Evolutionary conservation across 176 grass and related monocot species (phyloP).

Genomic region (Aegilops tauschii): DNA sequence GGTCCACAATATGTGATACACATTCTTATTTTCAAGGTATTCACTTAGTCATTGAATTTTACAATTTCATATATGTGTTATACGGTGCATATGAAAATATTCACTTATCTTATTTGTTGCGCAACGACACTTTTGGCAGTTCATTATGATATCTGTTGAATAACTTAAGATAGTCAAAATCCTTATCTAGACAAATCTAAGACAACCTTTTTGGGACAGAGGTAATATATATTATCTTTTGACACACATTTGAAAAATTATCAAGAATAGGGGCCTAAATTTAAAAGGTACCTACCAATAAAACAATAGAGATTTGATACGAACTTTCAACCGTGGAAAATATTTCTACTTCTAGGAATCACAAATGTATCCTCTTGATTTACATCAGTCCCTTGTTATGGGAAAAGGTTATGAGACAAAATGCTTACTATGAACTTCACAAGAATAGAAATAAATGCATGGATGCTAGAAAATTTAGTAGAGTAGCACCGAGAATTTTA

Average conservation of each 20-base stretch:
- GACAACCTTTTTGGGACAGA: not conserved
- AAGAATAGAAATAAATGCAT: not conserved
- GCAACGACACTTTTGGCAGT: not conserved
- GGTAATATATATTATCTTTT: not conserved
- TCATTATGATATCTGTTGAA: not conserved
- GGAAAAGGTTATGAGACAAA: not conserved
- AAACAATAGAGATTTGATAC: not conserved
- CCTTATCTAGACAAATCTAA: not conserved
- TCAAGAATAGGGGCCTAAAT: not conserved
- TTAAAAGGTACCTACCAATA: not conserved
- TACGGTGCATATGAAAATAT: not conserved
- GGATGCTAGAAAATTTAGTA: not conserved
- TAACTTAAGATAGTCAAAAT: not conserved
- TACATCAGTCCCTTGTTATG: not conserved
- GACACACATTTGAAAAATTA: not conserved
- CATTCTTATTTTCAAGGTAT: constrained; percentile 23
- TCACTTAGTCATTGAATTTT: not conserved
- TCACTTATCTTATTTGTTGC: not conserved
- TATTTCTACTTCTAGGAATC: not conserved
- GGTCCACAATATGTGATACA: constrained; percentile 9
- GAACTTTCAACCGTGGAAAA: not conserved
- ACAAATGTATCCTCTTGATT: not conserved
- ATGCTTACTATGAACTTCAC: not conserved
- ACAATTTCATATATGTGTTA: not conserved
- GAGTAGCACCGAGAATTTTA: not conserved